These are phyloP conservation scores for Solanum ossicruentum DNA, from an alignment of 257 asterid species.

Conservation along the genomic window DNA sequence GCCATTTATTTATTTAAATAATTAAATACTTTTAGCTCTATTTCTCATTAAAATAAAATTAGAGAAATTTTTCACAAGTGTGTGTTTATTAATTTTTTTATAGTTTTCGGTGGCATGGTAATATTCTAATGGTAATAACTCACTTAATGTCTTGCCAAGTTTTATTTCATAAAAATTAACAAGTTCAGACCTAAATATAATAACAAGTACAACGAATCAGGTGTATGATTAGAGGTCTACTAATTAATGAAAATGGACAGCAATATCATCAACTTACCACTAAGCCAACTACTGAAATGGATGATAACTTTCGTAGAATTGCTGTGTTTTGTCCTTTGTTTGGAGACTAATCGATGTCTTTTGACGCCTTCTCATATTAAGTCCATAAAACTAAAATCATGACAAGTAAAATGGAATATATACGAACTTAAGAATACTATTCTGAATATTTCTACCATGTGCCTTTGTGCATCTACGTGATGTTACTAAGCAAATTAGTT, in stretches of 20 bases:
- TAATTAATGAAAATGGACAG: neutral
- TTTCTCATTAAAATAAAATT: too few species aligned
- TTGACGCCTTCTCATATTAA: neutral
- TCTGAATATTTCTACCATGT: neutral
- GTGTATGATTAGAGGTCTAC: neutral
- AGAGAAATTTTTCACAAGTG: too few species aligned
- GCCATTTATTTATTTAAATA: too few species aligned
- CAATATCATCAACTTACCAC: slow-evolving; percentile 17
- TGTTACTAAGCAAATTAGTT: neutral
- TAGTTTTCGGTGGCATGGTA: neutral
- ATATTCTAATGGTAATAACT: slow-evolving; percentile 10
- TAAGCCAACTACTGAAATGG: slow-evolving; percentile 44
- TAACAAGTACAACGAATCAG: neutral
- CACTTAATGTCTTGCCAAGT: slow-evolving; percentile 21
- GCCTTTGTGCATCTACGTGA: neutral
- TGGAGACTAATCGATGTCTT: neutral
- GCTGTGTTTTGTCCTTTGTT: neutral
- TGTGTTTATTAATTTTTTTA: neutral
- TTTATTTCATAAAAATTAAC: slow-evolving; percentile 16
- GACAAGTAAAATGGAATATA: neutral
- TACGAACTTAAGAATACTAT: too few species aligned
- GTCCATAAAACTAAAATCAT: slow-evolving; percentile 17
- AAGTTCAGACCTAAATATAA: slow-evolving; percentile 21
- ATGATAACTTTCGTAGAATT: slow-evolving; percentile 24
- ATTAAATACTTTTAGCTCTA: too few species aligned